Evolutionary conservation across 2,329 filamentous ascomycete genomes (phyloP), one percentile per base, ranked within the genome.

Genomic region (Graphilbum sp.): DNA sequence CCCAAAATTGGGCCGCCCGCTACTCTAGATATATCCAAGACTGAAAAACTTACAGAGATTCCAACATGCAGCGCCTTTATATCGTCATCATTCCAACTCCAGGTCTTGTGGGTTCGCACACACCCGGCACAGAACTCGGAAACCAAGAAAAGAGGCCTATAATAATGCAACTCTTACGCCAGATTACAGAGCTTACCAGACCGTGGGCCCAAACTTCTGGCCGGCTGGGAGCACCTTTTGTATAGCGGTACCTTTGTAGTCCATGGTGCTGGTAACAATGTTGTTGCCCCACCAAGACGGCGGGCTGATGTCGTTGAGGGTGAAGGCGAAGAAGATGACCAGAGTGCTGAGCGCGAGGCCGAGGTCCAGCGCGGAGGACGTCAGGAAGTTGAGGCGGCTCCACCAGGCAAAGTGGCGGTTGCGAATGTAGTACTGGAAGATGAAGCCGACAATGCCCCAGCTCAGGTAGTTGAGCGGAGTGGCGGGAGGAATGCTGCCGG

Each of bases 391-490:
- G 50, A 81, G 70, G 20, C 75, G 66, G 54, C 69, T 72, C 80
- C 80, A 85, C 79, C 79, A 85, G 21, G 59, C 66, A 44, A 72
- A 73, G 52, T 72, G 66, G 13, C 66, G 63, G 49, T 69, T 69
- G 54, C 75, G 73, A 51, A 85, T 69, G 49, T 62, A 66, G 53
- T 72, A 73, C 53, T 85, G 79, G 62, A 84, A 85, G 24, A 79
- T 44, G 47, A 72, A 74, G 23, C 79, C 80, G 3, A 84, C 74
- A 40, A 79, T 58, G 16, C 74, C 76, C 79, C 79, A 85, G n/a
- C 69, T 67, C 25, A 80, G 67, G 52, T 82, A 85, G 56, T 80
- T 83, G 41, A 84, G 67, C 0, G 79, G 78, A 0, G 78, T 80
- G 3, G 80, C 79, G 0, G 73, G 73, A 3, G 72, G 73, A 46